A percentile compares a stretch with the other conserved stretches of the same genome.
Conservation (phyloP, 129 eudicot species). For the Kitagawia praeruptora region DNA sequence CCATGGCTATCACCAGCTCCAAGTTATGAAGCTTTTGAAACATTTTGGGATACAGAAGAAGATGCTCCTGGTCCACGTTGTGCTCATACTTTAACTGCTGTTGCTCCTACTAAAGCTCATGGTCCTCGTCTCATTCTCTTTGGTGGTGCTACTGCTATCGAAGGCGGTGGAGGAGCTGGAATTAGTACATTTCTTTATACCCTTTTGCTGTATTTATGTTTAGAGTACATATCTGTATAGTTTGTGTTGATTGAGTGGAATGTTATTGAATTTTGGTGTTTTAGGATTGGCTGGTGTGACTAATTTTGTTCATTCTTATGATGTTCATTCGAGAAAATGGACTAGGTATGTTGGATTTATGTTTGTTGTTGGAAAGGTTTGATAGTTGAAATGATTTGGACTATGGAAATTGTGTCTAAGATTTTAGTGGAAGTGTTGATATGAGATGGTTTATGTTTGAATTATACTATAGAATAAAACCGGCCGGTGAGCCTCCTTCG, state of each 20-base stretch:
- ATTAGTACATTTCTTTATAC: slow-evolving; percentile 38
- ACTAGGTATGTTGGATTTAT: slow-evolving; percentile 37
- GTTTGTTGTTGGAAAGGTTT: background rate
- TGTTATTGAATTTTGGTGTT: background rate
- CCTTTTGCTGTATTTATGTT: background rate
- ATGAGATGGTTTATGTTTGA: slow-evolving; percentile 10
- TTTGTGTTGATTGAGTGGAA: background rate
- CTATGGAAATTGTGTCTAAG: background rate
- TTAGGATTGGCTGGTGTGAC: slow-evolving; percentile 97
- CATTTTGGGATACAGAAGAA: slow-evolving; percentile 75
- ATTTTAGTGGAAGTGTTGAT: background rate
- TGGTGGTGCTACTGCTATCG: slow-evolving; percentile 96
- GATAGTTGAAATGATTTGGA: background rate
- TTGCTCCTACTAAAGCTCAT: slow-evolving; percentile 68
- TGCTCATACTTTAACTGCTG: slow-evolving; percentile 88
- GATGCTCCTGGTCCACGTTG: slow-evolving; percentile 97
- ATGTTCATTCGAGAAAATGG: slow-evolving; percentile 86
- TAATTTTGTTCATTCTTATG: slow-evolving; percentile 80
- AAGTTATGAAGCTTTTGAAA: slow-evolving; percentile 45
- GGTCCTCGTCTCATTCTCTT: slow-evolving; percentile 86
- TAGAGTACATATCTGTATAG: background rate
- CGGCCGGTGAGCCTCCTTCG: slow-evolving; percentile 90
- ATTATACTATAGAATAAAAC: slow-evolving; percentile 50
- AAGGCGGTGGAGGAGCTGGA: slow-evolving; percentile 75
- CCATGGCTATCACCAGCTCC: slow-evolving; percentile 92